phyloP scores from a whole-genome alignment of 106 monocot species.

The Dactylorhiza incarnata region DNA sequence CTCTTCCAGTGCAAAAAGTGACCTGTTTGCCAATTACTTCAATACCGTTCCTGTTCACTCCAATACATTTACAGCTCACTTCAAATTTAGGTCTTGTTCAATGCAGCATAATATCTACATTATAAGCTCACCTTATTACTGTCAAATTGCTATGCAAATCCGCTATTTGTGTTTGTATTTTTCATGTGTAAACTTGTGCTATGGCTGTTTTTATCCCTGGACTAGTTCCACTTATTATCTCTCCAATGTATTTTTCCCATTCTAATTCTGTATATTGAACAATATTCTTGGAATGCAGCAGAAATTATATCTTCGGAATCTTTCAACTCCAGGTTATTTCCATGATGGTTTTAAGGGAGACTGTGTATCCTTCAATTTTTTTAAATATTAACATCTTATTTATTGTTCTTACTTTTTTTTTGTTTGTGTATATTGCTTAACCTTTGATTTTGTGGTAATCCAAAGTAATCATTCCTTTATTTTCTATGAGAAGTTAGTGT shows the following conservation, averaged over 20 bases:
- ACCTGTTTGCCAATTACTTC: neutral
- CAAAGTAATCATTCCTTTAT: neutral
- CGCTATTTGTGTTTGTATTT: neutral
- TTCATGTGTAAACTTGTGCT: no score
- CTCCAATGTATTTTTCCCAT: neutral
- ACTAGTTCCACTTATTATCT: neutral
- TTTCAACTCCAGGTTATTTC: slow-evolving; percentile 84
- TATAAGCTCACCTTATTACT: neutral
- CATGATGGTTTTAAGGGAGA: slow-evolving; percentile 79
- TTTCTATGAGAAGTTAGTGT: neutral
- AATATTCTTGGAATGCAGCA: slow-evolving; percentile 37
- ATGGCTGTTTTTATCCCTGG: neutral
- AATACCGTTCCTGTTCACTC: neutral
- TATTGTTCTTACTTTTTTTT: neutral
- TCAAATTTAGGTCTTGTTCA: neutral
- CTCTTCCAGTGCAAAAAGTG: neutral
- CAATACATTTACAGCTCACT: neutral
- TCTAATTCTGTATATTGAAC: neutral
- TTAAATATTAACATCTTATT: neutral
- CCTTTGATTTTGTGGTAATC: neutral
- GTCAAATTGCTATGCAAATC: neutral
- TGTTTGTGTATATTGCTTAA: neutral
- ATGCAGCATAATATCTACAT: neutral
- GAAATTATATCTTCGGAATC: slow-evolving; percentile 26
- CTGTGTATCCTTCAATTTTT: slow-evolving; percentile 68